These are phyloP conservation scores for Lanmaoa rubissima DNA, from an alignment of 768 basidiomycete genomes.

Conservation along the genomic window DNA sequence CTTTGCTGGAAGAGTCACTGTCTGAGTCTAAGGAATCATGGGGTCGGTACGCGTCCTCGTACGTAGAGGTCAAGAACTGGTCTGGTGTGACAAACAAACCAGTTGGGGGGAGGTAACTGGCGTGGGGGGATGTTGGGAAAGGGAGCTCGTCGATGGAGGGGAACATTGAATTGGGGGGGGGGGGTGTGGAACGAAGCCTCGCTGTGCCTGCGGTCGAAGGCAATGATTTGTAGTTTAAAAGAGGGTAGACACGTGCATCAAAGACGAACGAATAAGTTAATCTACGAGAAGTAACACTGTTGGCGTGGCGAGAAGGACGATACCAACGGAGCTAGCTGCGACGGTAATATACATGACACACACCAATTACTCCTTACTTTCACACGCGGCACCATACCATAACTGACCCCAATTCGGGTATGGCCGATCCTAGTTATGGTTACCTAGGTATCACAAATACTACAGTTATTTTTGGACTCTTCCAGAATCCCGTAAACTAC, in stretches of 20 bases:
- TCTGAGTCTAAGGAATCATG: conserved; percentile 13
- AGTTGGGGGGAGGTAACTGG: neutral
- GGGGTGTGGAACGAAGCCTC: neutral
- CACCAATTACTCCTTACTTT: neutral
- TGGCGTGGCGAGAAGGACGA: neutral
- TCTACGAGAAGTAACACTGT: neutral
- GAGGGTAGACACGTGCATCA: conserved; percentile 1
- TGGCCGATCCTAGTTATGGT: too few species aligned
- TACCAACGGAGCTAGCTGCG: too few species aligned
- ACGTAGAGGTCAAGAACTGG: neutral
- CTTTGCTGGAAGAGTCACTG: conserved; percentile 9
- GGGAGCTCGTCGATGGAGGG: neutral
- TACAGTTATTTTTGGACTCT: too few species aligned
- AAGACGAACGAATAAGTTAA: conserved; percentile 3
- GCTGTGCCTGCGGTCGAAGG: neutral
- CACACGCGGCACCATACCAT: neutral
- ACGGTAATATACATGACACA: too few species aligned
- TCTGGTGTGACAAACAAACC: neutral
- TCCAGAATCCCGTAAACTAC: too few species aligned
- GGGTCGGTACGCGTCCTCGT: neutral
- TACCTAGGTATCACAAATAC: too few species aligned
- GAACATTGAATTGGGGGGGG: neutral
- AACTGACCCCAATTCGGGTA: too few species aligned
- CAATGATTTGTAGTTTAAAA: conserved; percentile 11
- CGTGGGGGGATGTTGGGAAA: neutral